These are phyloP conservation scores for Auricularia cornea DNA, from an alignment of 768 basidiomycete genomes.

Conservation along the genomic window DNA sequence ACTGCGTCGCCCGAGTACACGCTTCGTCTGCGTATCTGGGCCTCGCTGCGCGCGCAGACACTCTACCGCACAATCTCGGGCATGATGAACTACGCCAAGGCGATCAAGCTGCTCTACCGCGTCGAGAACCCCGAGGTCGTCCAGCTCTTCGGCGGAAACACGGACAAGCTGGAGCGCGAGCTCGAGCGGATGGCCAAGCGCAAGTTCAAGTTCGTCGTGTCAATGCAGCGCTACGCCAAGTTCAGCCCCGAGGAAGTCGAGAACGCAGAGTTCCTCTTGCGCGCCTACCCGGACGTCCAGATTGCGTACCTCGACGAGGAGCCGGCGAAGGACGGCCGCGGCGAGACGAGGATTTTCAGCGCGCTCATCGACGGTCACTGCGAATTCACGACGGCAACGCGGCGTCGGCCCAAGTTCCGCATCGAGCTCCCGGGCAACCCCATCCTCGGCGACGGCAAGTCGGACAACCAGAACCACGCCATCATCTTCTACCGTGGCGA, in stretches of 20 bases:
- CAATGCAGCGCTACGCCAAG: conserved; percentile 98
- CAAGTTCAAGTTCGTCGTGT: conserved; percentile 97
- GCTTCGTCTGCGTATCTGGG: conserved; percentile 98
- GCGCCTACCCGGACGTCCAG: conserved; percentile 96
- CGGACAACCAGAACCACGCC: conserved; percentile 99
- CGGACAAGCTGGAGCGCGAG: conserved; percentile 91
- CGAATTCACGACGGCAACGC: conserved; percentile 79
- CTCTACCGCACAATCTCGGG: conserved; percentile 98
- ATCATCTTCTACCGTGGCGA: conserved; percentile 99
- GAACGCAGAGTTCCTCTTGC: conserved; percentile 94
- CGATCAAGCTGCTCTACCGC: conserved; percentile 96
- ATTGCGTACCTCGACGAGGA: conserved; percentile 99
- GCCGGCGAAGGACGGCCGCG: conserved; percentile 68
- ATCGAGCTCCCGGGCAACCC: conserved; percentile 97
- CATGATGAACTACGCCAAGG: conserved; percentile 99
- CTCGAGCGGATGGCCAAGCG: conserved; percentile 93
- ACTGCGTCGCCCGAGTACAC: conserved; percentile 98
- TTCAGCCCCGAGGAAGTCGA: conserved; percentile 99
- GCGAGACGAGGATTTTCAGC: conserved; percentile 85
- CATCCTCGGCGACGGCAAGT: conserved; percentile 97
- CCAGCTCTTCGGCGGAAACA: conserved; percentile 92
- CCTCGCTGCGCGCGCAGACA: conserved; percentile 94
- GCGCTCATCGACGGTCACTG: conserved; percentile 96
- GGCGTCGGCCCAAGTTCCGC: conserved; percentile 93
- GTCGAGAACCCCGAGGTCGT: conserved; percentile 99